Evolutionary conservation across 2,329 filamentous ascomycete species (phyloP).

Genomic region (Venturia aucupariae): DNA sequence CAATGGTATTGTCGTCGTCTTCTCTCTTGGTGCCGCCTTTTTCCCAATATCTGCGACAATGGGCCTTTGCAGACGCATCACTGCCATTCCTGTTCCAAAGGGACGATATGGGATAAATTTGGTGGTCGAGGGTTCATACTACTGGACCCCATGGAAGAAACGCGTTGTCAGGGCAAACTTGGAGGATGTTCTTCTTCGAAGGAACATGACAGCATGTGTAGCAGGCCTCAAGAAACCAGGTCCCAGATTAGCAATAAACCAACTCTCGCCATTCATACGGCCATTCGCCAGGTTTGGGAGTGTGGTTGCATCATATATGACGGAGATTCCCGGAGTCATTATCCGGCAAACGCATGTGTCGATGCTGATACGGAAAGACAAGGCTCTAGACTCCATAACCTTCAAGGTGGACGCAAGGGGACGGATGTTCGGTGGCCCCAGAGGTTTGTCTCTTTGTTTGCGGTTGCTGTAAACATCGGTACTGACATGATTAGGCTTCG

Average conservation of each 20-base stretch:
- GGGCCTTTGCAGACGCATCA: constrained; percentile 5
- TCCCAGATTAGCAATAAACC: not conserved
- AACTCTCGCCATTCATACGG: not conserved
- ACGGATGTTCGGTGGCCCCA: constrained; percentile 1
- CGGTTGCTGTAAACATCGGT: not conserved
- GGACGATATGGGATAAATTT: not conserved
- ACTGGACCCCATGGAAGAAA: not conserved
- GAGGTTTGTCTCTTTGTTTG: not conserved
- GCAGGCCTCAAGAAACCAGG: not conserved
- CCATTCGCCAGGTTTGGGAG: constrained; percentile 6
- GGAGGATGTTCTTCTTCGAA: not conserved
- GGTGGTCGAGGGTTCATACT: not conserved
- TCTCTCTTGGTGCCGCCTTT: not conserved
- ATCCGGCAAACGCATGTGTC: not conserved
- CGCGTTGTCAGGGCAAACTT: not conserved
- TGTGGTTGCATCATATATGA: not conserved
- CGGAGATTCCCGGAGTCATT: not conserved
- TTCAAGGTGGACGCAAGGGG: constrained; percentile 1
- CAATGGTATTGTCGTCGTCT: not conserved
- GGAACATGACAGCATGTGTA: not conserved
- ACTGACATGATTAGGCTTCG: constrained; percentile 5
- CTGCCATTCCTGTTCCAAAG: not conserved
- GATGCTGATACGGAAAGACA: not conserved
- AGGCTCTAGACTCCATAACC: not conserved
- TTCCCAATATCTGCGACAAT: not conserved